phyloP scores from a whole-genome alignment of 1,284 basidiomycete species.

The Heterobasidion parviporum region DNA sequence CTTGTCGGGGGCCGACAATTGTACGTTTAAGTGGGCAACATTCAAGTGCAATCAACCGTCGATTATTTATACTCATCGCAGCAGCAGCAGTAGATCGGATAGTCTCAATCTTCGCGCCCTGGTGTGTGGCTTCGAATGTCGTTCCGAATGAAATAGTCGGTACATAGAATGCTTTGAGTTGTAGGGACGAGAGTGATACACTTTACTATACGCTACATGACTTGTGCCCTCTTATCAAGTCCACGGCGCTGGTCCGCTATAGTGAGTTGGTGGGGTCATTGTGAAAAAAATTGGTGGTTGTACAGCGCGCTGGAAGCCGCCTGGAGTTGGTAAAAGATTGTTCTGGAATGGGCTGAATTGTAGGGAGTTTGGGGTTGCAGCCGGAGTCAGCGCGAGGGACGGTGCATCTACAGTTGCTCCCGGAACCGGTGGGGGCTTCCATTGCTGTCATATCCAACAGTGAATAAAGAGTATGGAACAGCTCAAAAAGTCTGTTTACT shows the following conservation, averaged over 20 bases:
- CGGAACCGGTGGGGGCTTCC: slow-evolving; percentile 13
- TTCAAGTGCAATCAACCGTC: too few relatives aligned
- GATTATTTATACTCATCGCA: too few relatives aligned
- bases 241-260: background rate
- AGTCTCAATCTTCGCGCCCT: too few relatives aligned
- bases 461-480: background rate
- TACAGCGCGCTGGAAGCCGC: background rate
- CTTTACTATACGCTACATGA: too few relatives aligned
- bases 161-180: too few relatives aligned
- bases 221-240: too few relatives aligned
- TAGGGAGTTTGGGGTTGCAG: slow-evolving; percentile 3
- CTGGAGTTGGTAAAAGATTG: background rate
- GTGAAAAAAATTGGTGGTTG: background rate
- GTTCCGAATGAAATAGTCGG: too few relatives aligned
- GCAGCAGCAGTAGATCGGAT: too few relatives aligned
- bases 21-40: background rate
- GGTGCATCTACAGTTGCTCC: slow-evolving; percentile 2
- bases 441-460: background rate
- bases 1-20: background rate
- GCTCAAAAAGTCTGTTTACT: background rate
- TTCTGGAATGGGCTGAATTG: slow-evolving; percentile 6
- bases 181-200: too few relatives aligned
- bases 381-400: slow-evolving; percentile 1
- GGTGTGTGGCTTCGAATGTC: too few relatives aligned
- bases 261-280: background rate